Percentiles rank a stretch among this genome's conserved stretches.
These are phyloP conservation scores for Gossypium raimondii DNA, from an alignment of 345 rosid species.

Conservation along the genomic window DNA sequence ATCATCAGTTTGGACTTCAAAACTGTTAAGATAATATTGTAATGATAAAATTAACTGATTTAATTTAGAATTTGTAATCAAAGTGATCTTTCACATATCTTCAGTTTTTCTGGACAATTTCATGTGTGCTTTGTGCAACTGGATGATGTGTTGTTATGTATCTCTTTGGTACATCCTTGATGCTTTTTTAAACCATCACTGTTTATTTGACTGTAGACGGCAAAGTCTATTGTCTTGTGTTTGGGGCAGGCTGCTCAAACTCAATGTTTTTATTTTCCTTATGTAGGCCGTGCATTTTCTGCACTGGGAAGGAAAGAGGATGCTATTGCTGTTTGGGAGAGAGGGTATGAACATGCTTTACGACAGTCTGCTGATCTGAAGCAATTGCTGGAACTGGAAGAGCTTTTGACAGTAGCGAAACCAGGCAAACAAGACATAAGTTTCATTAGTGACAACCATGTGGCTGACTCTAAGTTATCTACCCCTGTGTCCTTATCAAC, in stretches of 20 bases:
- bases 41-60: background rate
- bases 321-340: conserved; percentile 70
- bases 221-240: background rate
- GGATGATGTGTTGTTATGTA: background rate
- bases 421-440: conserved; percentile 51
- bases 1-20: background rate
- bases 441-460: conserved; percentile 24
- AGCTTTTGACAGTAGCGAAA: conserved; percentile 51
- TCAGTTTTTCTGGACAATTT: background rate
- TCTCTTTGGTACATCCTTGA: background rate
- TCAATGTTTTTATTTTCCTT: conserved; percentile 22
- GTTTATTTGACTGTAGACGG: background rate
- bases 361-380: conserved; percentile 74
- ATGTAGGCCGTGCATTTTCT: conserved; percentile 68
- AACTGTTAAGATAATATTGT: background rate
- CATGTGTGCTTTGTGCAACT: background rate
- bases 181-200: background rate
- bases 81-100: background rate
- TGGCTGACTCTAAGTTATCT: conserved; percentile 24
- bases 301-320: conserved; percentile 79
- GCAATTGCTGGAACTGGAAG: conserved; percentile 87
- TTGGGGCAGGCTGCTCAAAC: conserved; percentile 18
- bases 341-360: conserved; percentile 63
- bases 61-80: conserved; percentile 3
- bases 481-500: conserved; percentile 21